Base-by-base conservation (phyloP, 139 green algal genomes). In the Tetraselmis striata region DNA sequence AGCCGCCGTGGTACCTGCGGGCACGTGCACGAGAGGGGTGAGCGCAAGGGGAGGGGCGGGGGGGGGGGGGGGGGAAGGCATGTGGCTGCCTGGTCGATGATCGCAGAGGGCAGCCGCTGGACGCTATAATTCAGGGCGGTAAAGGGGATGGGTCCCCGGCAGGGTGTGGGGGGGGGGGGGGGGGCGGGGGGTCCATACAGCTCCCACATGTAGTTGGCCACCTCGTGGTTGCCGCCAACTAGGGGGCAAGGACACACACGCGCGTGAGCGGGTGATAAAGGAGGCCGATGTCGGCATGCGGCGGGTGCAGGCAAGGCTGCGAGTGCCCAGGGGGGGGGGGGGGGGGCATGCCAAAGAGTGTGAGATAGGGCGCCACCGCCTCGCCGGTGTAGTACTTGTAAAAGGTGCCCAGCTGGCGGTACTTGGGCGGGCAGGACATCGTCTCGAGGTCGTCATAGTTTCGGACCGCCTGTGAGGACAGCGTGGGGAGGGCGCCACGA, bases 211-310 rank as follows among this genome's bases (percentile, higher is more conserved):
- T 99, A 89, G 89, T 98, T 98, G 67, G 91, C 85, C 0, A 95
- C 97, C 87, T 99, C 97, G 85, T 99, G 97, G 87, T 99, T 99
- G 77, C 97, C 97, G 31, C 97, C 97, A 58, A 99, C 94, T 98
- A 89, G 75, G 1, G 84, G 1, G 75, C 18, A 23, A 23, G 59
- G 59, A 76, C 59, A 76, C 23, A 24, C 59, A 27, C 23, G 59
- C 24, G 59, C n/a, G n/a, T n/a, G n/a, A n/a, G n/a, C n/a, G n/a
- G n/a, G n/a, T n/a, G n/a, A n/a, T n/a, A n/a, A n/a, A n/a, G n/a
- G n/a, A n/a, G n/a, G n/a, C n/a, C n/a, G n/a, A n/a, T n/a, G n/a
- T n/a, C n/a, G n/a, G n/a, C n/a, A n/a, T 18, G 58, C 18, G 58
- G 58, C 18, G 58, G 58, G 58, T 26, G 58, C 18, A 74, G 58